Percentiles rank a stretch among this genome's conserved stretches.
Evolutionary conservation across 2,329 filamentous ascomycete species (phyloP).

Genomic region (Phialophora chinensis): DNA sequence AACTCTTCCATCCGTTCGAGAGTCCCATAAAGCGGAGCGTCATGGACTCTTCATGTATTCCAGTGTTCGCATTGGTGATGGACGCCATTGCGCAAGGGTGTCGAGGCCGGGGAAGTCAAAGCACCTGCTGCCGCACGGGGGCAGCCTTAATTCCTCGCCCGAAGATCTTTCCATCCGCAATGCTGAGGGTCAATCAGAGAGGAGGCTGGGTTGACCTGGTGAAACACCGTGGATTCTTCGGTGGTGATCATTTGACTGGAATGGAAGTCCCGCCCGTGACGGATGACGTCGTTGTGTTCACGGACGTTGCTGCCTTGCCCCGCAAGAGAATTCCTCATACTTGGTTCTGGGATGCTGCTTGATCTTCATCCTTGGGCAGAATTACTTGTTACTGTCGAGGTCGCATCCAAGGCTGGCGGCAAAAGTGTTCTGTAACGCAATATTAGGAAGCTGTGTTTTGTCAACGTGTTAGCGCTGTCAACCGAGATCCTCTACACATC

Average conservation of each 20-base stretch:
- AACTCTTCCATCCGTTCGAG: not conserved
- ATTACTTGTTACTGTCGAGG: not conserved
- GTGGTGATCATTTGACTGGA: constrained; percentile 26
- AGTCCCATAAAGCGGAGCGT: not conserved
- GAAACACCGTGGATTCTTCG: constrained; percentile 24
- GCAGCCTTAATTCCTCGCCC: constrained; percentile 13
- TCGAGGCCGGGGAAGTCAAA: constrained; percentile 6
- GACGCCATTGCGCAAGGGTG: not conserved
- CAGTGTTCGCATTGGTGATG: not conserved
- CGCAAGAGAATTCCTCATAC: not conserved
- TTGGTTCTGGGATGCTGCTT: not conserved
- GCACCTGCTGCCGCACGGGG: constrained; percentile 24
- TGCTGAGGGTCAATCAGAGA: constrained; percentile 16
- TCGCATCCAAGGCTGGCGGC: not conserved
- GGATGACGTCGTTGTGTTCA: constrained; percentile 28
- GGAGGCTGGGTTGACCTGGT: constrained; percentile 16
- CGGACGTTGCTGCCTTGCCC: constrained; percentile 1
- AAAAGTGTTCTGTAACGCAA: not conserved
- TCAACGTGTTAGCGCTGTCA: not conserved
- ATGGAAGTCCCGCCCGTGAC: constrained; percentile 17
- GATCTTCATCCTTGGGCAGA: not conserved
- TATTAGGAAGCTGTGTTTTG: not conserved
- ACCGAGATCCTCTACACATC: not conserved
- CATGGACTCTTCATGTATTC: not conserved
- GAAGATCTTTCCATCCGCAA: constrained; percentile 17